Percentiles rank a stretch among this genome's conserved stretches.
Conservation (phyloP, 2,329 filamentous ascomycete genomes). For the Lecanicillium sp. region DNA sequence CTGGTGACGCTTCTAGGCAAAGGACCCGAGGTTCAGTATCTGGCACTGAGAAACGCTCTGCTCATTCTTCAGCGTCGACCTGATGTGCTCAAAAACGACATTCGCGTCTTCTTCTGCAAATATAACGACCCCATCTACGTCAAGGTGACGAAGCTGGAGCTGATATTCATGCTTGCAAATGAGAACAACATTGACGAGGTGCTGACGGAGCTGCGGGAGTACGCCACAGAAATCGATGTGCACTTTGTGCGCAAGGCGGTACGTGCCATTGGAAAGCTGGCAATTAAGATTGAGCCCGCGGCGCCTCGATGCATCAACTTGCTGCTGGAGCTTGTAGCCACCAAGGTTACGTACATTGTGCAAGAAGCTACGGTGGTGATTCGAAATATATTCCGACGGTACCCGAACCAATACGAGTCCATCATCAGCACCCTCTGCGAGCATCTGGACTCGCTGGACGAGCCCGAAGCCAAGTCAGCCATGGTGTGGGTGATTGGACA, state of each 20-base stretch:
- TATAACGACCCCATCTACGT: conserved; percentile 99
- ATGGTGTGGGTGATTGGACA: conserved; percentile 99
- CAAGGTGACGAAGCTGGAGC: conserved; percentile 95
- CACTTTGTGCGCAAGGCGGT: conserved; percentile 98
- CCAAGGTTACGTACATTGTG: conserved; percentile 98
- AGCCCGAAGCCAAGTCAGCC: conserved; percentile 94
- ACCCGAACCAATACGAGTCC: conserved; percentile 96
- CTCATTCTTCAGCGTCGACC: conserved; percentile 88
- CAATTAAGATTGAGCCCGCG: conserved; percentile 97
- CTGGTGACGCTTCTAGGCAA: conserved; percentile 92
- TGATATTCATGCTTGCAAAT: conserved; percentile 97
- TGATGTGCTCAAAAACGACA: conserved; percentile 91
- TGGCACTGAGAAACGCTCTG: conserved; percentile 86
- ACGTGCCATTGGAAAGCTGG: conserved; percentile 91
- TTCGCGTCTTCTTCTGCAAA: conserved; percentile 99
- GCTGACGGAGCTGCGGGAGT: conserved; percentile 86
- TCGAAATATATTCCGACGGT: conserved; percentile 98
- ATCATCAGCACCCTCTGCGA: conserved; percentile 95
- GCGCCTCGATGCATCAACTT: conserved; percentile 87
- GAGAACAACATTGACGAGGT: conserved; percentile 95
- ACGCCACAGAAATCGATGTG: conserved; percentile 96
- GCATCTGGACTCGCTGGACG: conserved; percentile 91
- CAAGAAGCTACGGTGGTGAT: conserved; percentile 99
- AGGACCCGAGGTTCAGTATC: conserved; percentile 95
- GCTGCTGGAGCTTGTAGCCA: conserved; percentile 84